Evolutionary conservation across 1,284 basidiomycete species (phyloP), one percentile per base, ranked within the genome.

Genomic region (Volvariella surrecta): DNA sequence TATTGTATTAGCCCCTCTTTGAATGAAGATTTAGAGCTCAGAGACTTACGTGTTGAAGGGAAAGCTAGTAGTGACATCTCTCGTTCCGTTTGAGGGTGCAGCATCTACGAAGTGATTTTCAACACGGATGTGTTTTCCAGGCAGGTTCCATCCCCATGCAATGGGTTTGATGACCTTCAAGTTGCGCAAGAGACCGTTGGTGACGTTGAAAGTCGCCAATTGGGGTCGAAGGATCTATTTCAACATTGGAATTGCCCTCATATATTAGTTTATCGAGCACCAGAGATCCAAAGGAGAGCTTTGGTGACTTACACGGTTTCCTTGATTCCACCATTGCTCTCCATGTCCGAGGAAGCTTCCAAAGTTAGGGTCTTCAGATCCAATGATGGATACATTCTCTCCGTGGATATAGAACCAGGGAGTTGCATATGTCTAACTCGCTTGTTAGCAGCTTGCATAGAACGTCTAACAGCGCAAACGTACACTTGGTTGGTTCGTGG

Each of bases 131-230:
- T 73, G 67, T 48, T 57, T 54, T 1, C 70, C 70, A n/a, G 63
- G 62, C 24, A 72, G 47, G 47, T 66, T 65, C 58, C 63, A 68
- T 8, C 68, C 67, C 70, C 70, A 73, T 4, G 70, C 71, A 45
- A 73, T 59, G 13, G 71, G 71, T 46, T 73, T 71, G 53, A 67
- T 66, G 40, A 70, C 62, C 53, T 74, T 71, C 45, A 71, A 57
- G 38, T 64, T 57, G 17, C 54, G 54, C 40, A 71, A 58, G 17
- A 58, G 45, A 18, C 67, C 66, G 43, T 65, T 65, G 7, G 67
- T 67, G 4, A 70, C 64, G 44, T 70, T 69, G 58, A 70, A 71
- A 3, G 64, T 68, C 22, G 67, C 66, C 10, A 73, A 58, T 50
- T 73, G 70, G 15, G 69, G 71, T 20, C 71, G 63, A 18, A 67